phyloP scores from a whole-genome alignment of 192 early-diverging fungal species.

The Backusella luteola region DNA sequence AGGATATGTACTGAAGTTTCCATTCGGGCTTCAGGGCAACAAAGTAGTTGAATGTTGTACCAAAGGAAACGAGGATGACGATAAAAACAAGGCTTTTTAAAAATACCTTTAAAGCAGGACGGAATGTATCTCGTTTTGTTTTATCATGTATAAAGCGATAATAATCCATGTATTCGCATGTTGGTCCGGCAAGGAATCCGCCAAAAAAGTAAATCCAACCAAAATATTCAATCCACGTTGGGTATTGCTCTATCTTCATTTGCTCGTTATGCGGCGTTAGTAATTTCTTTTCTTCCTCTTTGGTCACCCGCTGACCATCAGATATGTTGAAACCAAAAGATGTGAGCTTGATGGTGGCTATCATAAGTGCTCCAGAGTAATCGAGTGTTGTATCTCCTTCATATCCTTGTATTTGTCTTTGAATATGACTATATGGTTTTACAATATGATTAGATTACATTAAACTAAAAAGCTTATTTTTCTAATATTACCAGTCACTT shows the following conservation, averaged over 20 bases:
- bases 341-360: slow-evolving; percentile 89
- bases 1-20: not conserved
- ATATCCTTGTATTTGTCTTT: slow-evolving; percentile 17
- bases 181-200: slow-evolving; percentile 83
- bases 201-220: slow-evolving; percentile 91
- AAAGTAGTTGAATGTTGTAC: not conserved
- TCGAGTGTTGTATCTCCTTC: slow-evolving; percentile 62
- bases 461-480: not conserved
- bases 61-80: not conserved
- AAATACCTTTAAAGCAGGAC: not conserved
- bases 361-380: slow-evolving; percentile 92
- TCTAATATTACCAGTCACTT: not conserved
- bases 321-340: slow-evolving; percentile 81
- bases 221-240: slow-evolving; percentile 72
- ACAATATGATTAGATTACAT: not conserved
- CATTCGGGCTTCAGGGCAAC: not conserved
- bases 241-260: slow-evolving; percentile 40
- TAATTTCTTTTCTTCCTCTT: not conserved
- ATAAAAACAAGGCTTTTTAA: not conserved
- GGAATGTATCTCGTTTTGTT: not conserved
- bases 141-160: slow-evolving; percentile 34
- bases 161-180: slow-evolving; percentile 73
- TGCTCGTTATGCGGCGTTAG: not conserved
- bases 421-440: not conserved
- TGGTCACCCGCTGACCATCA: slow-evolving; percentile 5